phyloP scores from a whole-genome alignment of 2,329 filamentous ascomycete genomes.

The Aspergillus sp. region DNA sequence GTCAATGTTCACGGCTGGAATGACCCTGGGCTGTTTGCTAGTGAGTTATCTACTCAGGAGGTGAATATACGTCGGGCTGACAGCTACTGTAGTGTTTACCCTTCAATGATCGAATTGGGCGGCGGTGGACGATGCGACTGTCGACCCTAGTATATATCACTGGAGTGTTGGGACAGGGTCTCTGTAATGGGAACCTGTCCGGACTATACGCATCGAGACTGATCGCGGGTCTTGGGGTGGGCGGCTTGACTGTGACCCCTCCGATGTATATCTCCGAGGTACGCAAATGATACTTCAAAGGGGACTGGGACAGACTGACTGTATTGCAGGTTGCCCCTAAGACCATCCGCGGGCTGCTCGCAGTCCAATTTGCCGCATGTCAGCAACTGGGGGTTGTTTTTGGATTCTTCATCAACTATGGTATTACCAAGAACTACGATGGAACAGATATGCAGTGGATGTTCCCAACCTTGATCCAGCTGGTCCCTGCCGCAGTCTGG shows the following conservation, averaged over 20 bases:
- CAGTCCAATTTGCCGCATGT: not conserved
- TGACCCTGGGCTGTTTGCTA: constrained; percentile 22
- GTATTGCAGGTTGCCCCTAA: not conserved
- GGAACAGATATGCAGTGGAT: constrained; percentile 25
- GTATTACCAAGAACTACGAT: constrained; percentile 9
- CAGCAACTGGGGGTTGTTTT: constrained; percentile 1
- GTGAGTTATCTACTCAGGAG: not conserved
- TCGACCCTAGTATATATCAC: constrained; percentile 3
- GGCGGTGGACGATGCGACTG: constrained; percentile 2
- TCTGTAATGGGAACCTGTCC: constrained; percentile 17
- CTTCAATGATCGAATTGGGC: constrained; percentile 1
- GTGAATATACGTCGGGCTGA: not conserved
- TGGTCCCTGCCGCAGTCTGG: constrained; percentile 22
- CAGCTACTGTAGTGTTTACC: not conserved
- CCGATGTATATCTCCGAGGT: constrained; percentile 22
- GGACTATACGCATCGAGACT: constrained; percentile 21
- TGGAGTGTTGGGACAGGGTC: constrained; percentile 1
- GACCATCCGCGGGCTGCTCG: constrained; percentile 3
- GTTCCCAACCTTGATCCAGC: constrained; percentile 24
- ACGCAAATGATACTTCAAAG: not conserved
- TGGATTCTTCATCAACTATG: constrained; percentile 5
- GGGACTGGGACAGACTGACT: not conserved
- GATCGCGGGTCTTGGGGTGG: constrained; percentile 19
- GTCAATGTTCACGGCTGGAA: constrained; percentile 23
- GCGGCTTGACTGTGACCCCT: constrained; percentile 16